phyloP scores from a whole-genome alignment of 208 protist genomes.

The Dictyostelium gargantuum region DNA sequence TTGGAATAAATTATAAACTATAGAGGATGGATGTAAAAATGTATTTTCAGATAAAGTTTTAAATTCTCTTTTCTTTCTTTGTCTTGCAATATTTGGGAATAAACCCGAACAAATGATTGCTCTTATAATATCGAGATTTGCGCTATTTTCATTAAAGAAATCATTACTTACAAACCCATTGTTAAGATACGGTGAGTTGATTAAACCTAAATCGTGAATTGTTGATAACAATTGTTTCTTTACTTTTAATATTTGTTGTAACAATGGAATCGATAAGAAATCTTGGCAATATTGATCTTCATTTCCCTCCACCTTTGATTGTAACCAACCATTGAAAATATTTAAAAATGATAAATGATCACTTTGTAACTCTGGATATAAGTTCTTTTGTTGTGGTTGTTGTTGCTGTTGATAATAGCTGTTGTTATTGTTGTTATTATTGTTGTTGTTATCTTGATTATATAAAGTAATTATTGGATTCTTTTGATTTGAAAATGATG shows the following conservation, averaged over 20 bases:
- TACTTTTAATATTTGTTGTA: not conserved
- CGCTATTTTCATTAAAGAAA: not conserved
- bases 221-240: constrained; percentile 12
- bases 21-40: constrained; percentile 10
- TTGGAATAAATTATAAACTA: not conserved
- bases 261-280: not conserved
- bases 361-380: not conserved
- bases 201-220: not conserved
- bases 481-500: constrained; percentile 80
- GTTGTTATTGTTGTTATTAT: not conserved
- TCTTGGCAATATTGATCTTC: not conserved
- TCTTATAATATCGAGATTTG: not conserved
- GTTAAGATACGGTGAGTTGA: not conserved
- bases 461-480: not conserved
- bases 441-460: not conserved
- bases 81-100: constrained; percentile 6
- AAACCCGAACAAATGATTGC: not conserved
- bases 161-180: not conserved
- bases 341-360: constrained; percentile 24
- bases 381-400: not conserved
- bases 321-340: not conserved
- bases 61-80: constrained; percentile 18
- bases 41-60: not conserved
- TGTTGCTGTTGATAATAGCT: not conserved
- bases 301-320: not conserved